Base-by-base conservation (phyloP, 441 rosid genomes). In the Adansonia madagascariensis region DNA sequence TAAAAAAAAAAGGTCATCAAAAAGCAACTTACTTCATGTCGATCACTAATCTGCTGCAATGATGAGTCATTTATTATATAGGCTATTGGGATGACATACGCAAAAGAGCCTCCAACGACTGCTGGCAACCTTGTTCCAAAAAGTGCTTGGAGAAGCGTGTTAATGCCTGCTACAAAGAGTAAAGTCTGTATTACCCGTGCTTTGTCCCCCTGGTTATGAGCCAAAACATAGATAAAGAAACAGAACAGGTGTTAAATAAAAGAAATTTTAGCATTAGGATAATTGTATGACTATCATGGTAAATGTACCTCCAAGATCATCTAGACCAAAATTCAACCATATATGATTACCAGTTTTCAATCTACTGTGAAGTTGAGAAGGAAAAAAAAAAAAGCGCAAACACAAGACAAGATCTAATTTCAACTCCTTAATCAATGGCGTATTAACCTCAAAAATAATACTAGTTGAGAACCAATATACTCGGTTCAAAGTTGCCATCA, bases 71-170 rank as follows among this genome's bases (percentile, higher is more conserved):
- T 80, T 66, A 89, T 88, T 55, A 91, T 91, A 77, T 89, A 89
- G 74, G 80, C 86, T 11, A 88, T 85, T 11, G 91, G 89, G 79
- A 86, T 77, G 44, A 88, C 79, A 66, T 80, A 91, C 35, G 92
- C 91, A 76, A 80, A 86, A 59, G 92, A 91, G 71, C 91, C 94
- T 55, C 94, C 94, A 75, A 91, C 87, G 64, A 91, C 76, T 22
- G 92, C 91, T 31, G 92, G 92, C 73, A 90, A 75, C 82, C 94
- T 85, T 8, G 92, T 90, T 79, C 94, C 94, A 10, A 90, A 89
- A 31, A 91, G 94, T 35, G 92, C 79, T 84, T 91, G 94, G 52
- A 91, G 86, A 79, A 91, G 88, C 47, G 94, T 91, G 27, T 91
- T 91, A 49, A 91, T 85, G 53, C 94, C 92, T 35, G 91, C 89